Conservation (phyloP, 495 filamentous ascomycete species). For the Xylaria castorea region DNA sequence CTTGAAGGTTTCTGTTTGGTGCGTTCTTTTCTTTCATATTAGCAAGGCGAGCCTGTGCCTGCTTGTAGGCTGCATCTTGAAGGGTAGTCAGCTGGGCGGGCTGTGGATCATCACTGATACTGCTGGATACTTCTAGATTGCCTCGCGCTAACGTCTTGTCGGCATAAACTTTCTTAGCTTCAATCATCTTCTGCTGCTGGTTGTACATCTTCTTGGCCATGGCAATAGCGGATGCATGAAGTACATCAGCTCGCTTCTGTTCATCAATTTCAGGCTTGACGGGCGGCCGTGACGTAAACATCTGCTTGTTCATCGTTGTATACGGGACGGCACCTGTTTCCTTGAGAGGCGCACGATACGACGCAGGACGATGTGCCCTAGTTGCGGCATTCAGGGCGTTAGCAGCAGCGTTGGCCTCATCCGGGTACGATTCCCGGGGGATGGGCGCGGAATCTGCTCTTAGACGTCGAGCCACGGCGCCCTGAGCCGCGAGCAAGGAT, state of each 20-base stretch:
- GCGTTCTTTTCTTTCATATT: conserved; percentile 76
- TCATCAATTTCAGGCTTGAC: conserved; percentile 77
- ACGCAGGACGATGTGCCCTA: conserved; percentile 55
- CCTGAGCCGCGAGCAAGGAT: conserved; percentile 75
- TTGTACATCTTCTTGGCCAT: conserved; percentile 90
- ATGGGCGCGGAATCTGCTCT: conserved; percentile 71
- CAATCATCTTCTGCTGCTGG: conserved; percentile 62
- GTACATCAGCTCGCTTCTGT: conserved; percentile 67
- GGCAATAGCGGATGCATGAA: conserved; percentile 80
- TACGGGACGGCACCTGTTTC: conserved; percentile 51
- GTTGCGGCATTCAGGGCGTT: conserved; percentile 75
- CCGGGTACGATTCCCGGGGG: conserved; percentile 58
- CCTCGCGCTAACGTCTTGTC: conserved; percentile 38
- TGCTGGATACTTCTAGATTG: conserved; percentile 37
- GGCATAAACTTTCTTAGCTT: conserved; percentile 44
- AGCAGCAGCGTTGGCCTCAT: conserved; percentile 62
- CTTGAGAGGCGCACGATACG: conserved; percentile 43
- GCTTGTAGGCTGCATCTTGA: conserved; percentile 83
- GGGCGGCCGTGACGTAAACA: conserved; percentile 79
- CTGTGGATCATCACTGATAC: conserved; percentile 42
- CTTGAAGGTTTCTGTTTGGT: conserved; percentile 62
- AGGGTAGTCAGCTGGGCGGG: conserved; percentile 62
- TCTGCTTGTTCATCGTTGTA: conserved; percentile 61
- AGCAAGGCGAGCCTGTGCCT: conserved; percentile 81
- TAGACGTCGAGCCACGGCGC: conserved; percentile 70